Base-by-base conservation (phyloP, 306 rosid genomes). In the Neltuma alba region DNA sequence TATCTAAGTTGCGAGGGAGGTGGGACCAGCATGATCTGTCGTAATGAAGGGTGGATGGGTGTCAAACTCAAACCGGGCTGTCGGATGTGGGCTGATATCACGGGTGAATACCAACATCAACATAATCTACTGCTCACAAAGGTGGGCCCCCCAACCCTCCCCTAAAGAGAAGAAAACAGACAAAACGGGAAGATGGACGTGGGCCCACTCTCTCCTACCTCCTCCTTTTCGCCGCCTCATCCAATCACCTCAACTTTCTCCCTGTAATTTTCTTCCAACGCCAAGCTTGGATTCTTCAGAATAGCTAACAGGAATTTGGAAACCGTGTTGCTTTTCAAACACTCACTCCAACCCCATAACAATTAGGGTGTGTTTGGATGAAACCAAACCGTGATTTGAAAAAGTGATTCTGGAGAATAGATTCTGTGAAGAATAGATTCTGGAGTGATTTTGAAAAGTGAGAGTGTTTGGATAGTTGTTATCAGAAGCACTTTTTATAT, bases 31-130 rank as follows among this genome's bases (percentile, higher is more conserved):
- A 20, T 34, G 40, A 34, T 18, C 4, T 13, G 66, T 60, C 37
- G 16, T 57, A 10, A 60, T 27, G 5, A 60, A 28, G n/a, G 64
- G 31, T 0, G 36, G 66, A 2, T 30, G 34, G 66, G 37, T 27
- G 66, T 60, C 66, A 28, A 27, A 60, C 66, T 60, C 66, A 60
- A 27, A 60, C 66, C 37, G 66, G 66, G 37, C 36, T 60, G 66
- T 60, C 66, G 36, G 66, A 28, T 14, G 28, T 27, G 20, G 66
- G 37, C 34, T 13, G n/a, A 5, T 18, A 34, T 63, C 70, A 63
- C 70, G 69, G 41, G 69, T 16, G 42, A 63, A 63, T 9, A 18
- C 5, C 13, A 7, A 2, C 42, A 18, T 0, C 12, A 34, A 31
- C 68, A 15, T 2, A 62, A 62, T 18, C 25, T 33, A 33, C 4